Percentiles rank a stretch among this genome's conserved stretches.
Evolutionary conservation across 306 rosid species (phyloP).

Genomic region (Prunus salicina): DNA sequence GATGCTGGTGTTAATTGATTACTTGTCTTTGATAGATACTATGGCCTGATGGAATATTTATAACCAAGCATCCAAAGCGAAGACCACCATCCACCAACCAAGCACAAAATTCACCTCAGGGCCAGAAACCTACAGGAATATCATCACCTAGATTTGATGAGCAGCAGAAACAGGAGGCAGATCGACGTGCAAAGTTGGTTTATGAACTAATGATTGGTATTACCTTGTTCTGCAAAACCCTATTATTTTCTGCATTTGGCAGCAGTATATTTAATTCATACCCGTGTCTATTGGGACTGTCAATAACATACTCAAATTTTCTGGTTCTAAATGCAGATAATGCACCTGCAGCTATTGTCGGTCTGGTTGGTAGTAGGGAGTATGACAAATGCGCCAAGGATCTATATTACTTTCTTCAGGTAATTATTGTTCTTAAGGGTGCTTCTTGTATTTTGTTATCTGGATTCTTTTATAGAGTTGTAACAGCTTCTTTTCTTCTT

Average conservation of each 20-base stretch:
- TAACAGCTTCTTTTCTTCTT: slow-evolving; percentile 12
- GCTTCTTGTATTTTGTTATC: not conserved
- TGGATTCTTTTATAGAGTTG: slow-evolving; percentile 1
- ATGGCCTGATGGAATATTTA: slow-evolving; percentile 97
- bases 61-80: slow-evolving; percentile 89
- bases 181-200: slow-evolving; percentile 82
- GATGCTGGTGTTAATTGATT: slow-evolving; percentile 30
- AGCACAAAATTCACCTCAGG: slow-evolving; percentile 45
- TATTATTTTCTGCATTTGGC: slow-evolving; percentile 6
- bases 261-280: not conserved
- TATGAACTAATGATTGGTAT: slow-evolving; percentile 90
- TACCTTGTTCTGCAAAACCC: slow-evolving; percentile 9
- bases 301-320: not conserved
- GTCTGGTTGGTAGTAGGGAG: slow-evolving; percentile 91
- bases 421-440: slow-evolving; percentile 21
- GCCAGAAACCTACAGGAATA: slow-evolving; percentile 34
- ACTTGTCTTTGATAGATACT: slow-evolving; percentile 57
- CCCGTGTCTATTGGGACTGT: not conserved
- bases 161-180: slow-evolving; percentile 60
- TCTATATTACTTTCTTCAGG: slow-evolving; percentile 94
- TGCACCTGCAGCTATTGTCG: slow-evolving; percentile 81
- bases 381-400: slow-evolving; percentile 94
- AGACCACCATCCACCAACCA: slow-evolving; percentile 39
- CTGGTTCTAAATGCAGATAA: slow-evolving; percentile 45
- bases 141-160: slow-evolving; percentile 58